phyloP scores from a whole-genome alignment of 139 green algal genomes.

The Tetradesmus obliquus region DNA sequence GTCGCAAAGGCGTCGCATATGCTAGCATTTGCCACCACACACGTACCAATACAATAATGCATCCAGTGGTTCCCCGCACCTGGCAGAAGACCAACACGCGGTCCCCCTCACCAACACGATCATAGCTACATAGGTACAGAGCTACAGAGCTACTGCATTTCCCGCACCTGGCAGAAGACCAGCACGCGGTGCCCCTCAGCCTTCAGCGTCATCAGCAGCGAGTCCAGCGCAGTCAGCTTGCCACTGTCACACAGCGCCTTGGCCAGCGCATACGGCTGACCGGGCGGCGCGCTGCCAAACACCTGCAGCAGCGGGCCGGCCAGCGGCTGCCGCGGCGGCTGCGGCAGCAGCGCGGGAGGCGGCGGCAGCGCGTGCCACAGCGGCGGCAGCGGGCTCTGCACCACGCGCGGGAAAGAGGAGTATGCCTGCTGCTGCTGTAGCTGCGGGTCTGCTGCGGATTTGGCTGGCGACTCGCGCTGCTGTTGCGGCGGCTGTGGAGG shows the following conservation, averaged over 20 bases:
- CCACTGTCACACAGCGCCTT: conserved; percentile 59
- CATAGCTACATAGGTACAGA: no score
- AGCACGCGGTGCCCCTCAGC: conserved; percentile 72
- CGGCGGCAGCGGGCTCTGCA: conserved; percentile 70
- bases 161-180: conserved; percentile 65
- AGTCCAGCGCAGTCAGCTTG: conserved; percentile 77
- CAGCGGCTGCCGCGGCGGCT: background rate
- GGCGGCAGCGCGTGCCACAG: background rate
- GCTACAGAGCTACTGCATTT: background rate
- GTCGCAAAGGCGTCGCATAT: background rate
- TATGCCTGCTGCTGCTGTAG: background rate
- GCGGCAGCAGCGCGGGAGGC: conserved; percentile 16
- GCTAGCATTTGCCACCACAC: no score
- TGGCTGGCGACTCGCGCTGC: background rate
- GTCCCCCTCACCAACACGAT: no score
- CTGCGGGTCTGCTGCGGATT: conserved; percentile 2
- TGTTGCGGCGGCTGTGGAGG: background rate
- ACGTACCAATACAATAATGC: no score
- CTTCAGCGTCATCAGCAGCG: conserved; percentile 68
- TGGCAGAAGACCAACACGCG: no score
- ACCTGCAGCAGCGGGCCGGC: background rate
- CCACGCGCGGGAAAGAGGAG: conserved; percentile 23
- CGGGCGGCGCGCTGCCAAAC: conserved; percentile 45
- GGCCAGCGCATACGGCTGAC: conserved; percentile 53
- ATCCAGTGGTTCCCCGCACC: no score